A percentile compares a stretch with the other conserved stretches of the same genome.
Conservation (phyloP, 23 red algal genomes). For the Chondrus crispus region DNA sequence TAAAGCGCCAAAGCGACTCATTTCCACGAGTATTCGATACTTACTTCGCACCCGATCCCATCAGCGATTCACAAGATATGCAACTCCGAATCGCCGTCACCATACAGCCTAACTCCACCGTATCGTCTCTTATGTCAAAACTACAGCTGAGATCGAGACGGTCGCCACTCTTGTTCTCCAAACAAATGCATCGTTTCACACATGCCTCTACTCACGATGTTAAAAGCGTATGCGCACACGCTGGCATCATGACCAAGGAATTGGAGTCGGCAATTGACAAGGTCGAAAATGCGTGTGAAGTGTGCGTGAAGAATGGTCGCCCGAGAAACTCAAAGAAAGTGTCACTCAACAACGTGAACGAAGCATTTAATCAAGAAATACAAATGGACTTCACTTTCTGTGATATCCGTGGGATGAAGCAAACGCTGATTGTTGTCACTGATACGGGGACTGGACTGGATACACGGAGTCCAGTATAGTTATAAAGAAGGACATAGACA, state of each 20-base stretch:
- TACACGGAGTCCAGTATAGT: too few species aligned
- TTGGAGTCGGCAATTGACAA: background rate
- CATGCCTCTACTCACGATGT: background rate
- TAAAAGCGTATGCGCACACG: background rate
- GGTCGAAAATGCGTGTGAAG: background rate
- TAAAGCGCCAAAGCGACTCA: background rate
- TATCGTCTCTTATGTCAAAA: background rate
- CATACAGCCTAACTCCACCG: background rate
- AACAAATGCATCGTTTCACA: background rate
- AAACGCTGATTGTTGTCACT: too few species aligned
- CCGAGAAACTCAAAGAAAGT: background rate
- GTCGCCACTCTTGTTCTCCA: background rate
- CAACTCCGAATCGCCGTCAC: background rate
- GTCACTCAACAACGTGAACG: background rate
- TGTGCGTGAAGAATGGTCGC: background rate
- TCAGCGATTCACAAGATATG: background rate
- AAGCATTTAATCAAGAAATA: slow-evolving; percentile 11
- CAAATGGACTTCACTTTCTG: too few species aligned
- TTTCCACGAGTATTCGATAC: background rate
- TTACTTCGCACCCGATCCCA: background rate
- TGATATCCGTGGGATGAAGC: too few species aligned
- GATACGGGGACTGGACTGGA: too few species aligned
- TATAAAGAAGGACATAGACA: background rate
- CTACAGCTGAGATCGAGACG: background rate
- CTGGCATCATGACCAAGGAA: background rate